These are phyloP conservation scores for Croton setiger DNA, from an alignment of 441 rosid species.

Conservation along the genomic window DNA sequence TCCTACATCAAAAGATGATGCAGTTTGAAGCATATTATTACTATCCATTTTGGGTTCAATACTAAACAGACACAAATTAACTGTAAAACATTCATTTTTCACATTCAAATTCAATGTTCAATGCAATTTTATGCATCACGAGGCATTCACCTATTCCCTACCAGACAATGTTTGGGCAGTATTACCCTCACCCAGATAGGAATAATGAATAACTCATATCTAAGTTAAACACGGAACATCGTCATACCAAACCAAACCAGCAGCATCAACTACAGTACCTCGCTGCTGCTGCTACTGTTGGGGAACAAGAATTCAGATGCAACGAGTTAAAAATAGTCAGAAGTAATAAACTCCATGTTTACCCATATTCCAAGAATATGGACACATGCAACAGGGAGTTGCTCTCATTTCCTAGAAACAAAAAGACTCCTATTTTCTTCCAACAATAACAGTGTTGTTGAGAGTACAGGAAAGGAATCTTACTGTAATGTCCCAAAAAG, in stretches of 20 bases:
- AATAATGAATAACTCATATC: not conserved
- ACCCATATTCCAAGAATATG: not conserved
- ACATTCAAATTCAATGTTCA: too few species aligned
- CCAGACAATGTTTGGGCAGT: too few species aligned
- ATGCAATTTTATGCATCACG: too few species aligned
- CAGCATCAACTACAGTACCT: too few species aligned
- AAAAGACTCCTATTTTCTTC: slow-evolving; percentile 7
- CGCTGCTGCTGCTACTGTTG: not conserved
- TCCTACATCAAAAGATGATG: too few species aligned
- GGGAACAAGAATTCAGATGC: not conserved
- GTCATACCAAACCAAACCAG: not conserved
- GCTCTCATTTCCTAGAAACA: not conserved
- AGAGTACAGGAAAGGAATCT: slow-evolving; percentile 13
- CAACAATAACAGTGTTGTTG: not conserved
- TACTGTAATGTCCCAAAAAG: slow-evolving; percentile 14
- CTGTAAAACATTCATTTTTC: too few species aligned
- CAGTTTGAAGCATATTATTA: too few species aligned
- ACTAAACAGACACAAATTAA: too few species aligned
- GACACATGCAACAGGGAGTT: slow-evolving; percentile 11
- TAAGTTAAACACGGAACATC: not conserved
- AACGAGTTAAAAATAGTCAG: not conserved
- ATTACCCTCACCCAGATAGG: too few species aligned
- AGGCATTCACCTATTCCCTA: too few species aligned
- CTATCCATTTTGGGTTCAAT: too few species aligned
- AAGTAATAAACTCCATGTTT: not conserved